phyloP scores from a whole-genome alignment of 805 yeast genomes.

The Pichia insulana region DNA sequence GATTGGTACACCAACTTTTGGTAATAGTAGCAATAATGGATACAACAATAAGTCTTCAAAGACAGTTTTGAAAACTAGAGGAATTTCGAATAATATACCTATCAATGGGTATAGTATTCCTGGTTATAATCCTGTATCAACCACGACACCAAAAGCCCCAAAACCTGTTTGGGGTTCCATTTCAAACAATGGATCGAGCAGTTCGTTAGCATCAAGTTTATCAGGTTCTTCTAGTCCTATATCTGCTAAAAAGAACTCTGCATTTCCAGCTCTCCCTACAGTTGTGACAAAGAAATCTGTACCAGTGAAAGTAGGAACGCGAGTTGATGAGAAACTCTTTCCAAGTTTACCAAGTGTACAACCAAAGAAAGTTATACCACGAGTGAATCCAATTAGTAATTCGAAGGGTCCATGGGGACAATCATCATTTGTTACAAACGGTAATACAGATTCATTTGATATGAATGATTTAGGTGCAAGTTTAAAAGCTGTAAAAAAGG shows the following conservation, averaged over 20 bases:
- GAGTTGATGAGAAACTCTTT: slow-evolving; percentile 18
- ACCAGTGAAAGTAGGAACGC: neutral
- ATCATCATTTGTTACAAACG: neutral
- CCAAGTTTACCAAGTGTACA: slow-evolving; percentile 32
- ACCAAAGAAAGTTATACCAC: slow-evolving; percentile 40
- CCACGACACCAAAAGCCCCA: neutral
- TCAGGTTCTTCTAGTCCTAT: neutral
- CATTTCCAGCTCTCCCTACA: neutral
- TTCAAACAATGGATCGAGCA: slow-evolving; percentile 8
- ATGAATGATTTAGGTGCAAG: slow-evolving; percentile 16
- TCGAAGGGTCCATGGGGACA: slow-evolving; percentile 28
- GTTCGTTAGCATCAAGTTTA: neutral
- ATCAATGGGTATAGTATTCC: slow-evolving; percentile 15
- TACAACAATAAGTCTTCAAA: neutral
- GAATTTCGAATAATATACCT: slow-evolving; percentile 12
- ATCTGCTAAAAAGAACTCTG: no score
- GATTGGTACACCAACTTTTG: slow-evolving; percentile 6
- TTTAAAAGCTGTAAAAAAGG: slow-evolving; percentile 25
- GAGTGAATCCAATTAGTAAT: slow-evolving; percentile 44
- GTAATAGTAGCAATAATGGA: neutral
- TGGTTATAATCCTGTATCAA: slow-evolving; percentile 12
- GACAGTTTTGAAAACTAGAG: slow-evolving; percentile 10
- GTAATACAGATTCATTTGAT: slow-evolving; percentile 15
- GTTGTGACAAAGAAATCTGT: no score
- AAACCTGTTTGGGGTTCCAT: slow-evolving; percentile 21